phyloP scores from a whole-genome alignment of 2,329 filamentous ascomycete genomes.

The Pseudogymnoascus sp. region DNA sequence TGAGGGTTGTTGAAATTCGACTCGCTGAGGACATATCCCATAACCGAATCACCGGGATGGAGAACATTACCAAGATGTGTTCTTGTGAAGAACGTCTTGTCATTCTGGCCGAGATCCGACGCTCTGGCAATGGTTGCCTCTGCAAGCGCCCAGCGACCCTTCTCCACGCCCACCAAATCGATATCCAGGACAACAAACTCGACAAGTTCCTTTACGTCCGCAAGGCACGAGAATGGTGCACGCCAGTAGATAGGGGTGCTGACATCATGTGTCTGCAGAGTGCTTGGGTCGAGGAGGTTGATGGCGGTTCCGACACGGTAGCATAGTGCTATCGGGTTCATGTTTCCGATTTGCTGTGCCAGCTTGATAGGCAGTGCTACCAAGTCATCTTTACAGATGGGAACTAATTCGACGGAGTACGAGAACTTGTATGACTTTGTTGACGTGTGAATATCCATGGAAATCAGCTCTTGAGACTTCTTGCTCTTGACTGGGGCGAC shows the following conservation, averaged over 20 bases:
- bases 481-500: slow-evolving; percentile 73
- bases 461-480: slow-evolving; percentile 89
- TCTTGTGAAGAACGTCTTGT: slow-evolving; percentile 80
- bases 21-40: slow-evolving; percentile 88
- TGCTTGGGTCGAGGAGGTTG: slow-evolving; percentile 83
- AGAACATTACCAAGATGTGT: slow-evolving; percentile 85
- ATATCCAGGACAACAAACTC: slow-evolving; percentile 97
- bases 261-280: slow-evolving; percentile 84
- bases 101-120: slow-evolving; percentile 78
- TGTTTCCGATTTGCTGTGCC: slow-evolving; percentile 82
- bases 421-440: slow-evolving; percentile 93
- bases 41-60: slow-evolving; percentile 81
- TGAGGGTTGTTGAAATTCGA: slow-evolving; percentile 89
- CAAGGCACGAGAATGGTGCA: slow-evolving; percentile 73
- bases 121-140: slow-evolving; percentile 85
- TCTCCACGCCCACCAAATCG: slow-evolving; percentile 67
- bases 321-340: slow-evolving; percentile 79
- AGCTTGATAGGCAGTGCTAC: slow-evolving; percentile 88
- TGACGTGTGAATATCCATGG: slow-evolving; percentile 83
- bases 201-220: slow-evolving; percentile 76
- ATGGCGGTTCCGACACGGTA: slow-evolving; percentile 82
- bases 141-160: slow-evolving; percentile 76
- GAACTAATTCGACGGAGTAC: slow-evolving; percentile 81
- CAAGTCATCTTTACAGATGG: slow-evolving; percentile 94
- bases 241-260: slow-evolving; percentile 84